Conservation (phyloP, 331 rosid genomes). For the Quercus lobata region DNA sequence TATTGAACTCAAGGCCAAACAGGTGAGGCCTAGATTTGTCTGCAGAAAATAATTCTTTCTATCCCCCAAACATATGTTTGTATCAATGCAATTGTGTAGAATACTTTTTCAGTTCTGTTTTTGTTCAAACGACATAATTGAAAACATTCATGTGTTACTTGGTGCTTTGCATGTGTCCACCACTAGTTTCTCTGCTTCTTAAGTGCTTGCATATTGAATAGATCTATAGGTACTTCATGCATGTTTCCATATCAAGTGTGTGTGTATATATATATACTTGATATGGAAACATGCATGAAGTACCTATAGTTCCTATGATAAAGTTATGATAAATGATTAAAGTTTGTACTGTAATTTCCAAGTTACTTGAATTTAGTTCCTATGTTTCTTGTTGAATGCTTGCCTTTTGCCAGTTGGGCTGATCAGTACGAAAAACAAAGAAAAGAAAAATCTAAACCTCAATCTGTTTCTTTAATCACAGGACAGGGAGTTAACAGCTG, state of each 20-base stretch:
- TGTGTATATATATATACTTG: no score
- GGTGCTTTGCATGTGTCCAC: background rate
- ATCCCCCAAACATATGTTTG: background rate
- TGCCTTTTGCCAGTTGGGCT: background rate
- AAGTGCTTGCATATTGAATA: background rate
- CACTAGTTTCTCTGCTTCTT: background rate
- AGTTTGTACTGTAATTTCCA: background rate
- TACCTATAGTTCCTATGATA: no score
- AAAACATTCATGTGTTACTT: background rate
- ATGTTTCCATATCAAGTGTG: no score
- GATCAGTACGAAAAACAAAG: background rate
- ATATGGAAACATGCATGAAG: no score
- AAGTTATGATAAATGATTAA: background rate
- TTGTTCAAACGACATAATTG: background rate
- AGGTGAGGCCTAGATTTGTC: conserved; percentile 44
- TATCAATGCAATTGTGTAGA: background rate
- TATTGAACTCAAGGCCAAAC: conserved; percentile 44
- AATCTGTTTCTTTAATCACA: conserved; percentile 26
- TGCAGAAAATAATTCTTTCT: background rate
- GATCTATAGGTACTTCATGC: background rate
- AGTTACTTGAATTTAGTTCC: background rate
- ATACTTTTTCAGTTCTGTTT: background rate
- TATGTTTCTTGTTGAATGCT: background rate
- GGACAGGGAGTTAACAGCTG: conserved; percentile 83
- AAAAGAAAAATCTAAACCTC: conserved; percentile 4